Conservation (phyloP, 192 early-diverging fungal genomes). For the Coemansia asiatica region DNA sequence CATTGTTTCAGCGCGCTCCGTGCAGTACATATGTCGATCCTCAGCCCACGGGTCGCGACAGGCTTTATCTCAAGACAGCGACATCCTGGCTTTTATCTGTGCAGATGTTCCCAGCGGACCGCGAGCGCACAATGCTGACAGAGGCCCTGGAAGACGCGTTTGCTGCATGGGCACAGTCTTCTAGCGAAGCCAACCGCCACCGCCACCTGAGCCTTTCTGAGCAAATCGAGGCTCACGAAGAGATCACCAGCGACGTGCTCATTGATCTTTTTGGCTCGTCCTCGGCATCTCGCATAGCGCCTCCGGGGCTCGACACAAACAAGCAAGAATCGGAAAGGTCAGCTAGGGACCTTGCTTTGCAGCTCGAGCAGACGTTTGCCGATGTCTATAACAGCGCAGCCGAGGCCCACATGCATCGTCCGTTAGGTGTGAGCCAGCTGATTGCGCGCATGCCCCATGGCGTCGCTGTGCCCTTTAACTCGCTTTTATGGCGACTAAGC, state of each 20-base stretch:
- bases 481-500: slow-evolving; percentile 51
- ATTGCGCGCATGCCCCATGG: slow-evolving; percentile 46
- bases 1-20: slow-evolving; percentile 34
- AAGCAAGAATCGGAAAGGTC: slow-evolving; percentile 10
- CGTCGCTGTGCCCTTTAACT: slow-evolving; percentile 38
- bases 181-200: slow-evolving; percentile 23
- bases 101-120: slow-evolving; percentile 42
- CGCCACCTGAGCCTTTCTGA: slow-evolving; percentile 36
- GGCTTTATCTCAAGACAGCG: slow-evolving; percentile 40
- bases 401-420: slow-evolving; percentile 5
- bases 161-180: slow-evolving; percentile 43
- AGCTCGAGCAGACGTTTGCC: slow-evolving; percentile 22
- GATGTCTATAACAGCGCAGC: slow-evolving; percentile 18
- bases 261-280: slow-evolving; percentile 45
- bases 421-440: slow-evolving; percentile 24
- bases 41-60: slow-evolving; percentile 31
- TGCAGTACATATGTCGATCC: slow-evolving; percentile 42
- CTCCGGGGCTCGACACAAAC: slow-evolving; percentile 20
- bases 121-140: slow-evolving; percentile 49
- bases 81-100: slow-evolving; percentile 40
- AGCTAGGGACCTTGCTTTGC: slow-evolving; percentile 1
- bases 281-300: slow-evolving; percentile 14
- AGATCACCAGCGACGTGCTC: slow-evolving; percentile 49
- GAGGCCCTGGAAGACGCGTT: slow-evolving; percentile 51
- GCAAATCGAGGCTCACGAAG: slow-evolving; percentile 46